Evolutionary conservation across 2,329 filamentous ascomycete genomes (phyloP).

Genomic region (Cephalotrichum gorgonifer): DNA sequence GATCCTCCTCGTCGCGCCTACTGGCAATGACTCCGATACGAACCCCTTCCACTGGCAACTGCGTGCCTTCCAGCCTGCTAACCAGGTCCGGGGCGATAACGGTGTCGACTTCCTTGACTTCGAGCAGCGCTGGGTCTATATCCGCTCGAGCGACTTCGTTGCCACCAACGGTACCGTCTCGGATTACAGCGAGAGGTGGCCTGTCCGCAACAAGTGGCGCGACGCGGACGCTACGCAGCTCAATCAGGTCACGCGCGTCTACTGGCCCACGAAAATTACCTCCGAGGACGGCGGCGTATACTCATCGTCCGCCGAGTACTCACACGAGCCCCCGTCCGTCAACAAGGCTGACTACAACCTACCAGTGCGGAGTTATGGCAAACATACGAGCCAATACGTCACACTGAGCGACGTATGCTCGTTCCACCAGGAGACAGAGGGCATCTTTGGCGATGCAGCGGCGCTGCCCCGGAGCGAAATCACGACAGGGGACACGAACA

Average conservation of each 20-base stretch:
- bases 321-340: not conserved
- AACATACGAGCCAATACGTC: conserved; percentile 7
- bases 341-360: not conserved
- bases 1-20: conserved; percentile 8
- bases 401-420: conserved; percentile 10
- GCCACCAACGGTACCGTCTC: not conserved
- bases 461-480: not conserved
- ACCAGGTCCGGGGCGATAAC: not conserved
- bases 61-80: conserved; percentile 7
- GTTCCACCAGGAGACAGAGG: conserved; percentile 1
- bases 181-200: conserved; percentile 1
- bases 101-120: conserved; percentile 6
- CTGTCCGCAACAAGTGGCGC: not conserved
- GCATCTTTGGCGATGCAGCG: not conserved
- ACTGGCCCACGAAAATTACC: conserved; percentile 10
- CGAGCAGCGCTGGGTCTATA: conserved; percentile 9
- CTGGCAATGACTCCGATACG: conserved; percentile 9
- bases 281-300: conserved; percentile 3
- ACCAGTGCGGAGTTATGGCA: not conserved
- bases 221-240: conserved; percentile 7
- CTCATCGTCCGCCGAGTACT: conserved; percentile 8
- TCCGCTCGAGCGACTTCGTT: conserved; percentile 11
- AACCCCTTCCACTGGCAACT: conserved; percentile 11
- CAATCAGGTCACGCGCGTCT: conserved; percentile 7
- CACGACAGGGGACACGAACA: not conserved